Base-by-base conservation (phyloP, 768 basidiomycete genomes). In the Xerocomellus chrysenteron region DNA sequence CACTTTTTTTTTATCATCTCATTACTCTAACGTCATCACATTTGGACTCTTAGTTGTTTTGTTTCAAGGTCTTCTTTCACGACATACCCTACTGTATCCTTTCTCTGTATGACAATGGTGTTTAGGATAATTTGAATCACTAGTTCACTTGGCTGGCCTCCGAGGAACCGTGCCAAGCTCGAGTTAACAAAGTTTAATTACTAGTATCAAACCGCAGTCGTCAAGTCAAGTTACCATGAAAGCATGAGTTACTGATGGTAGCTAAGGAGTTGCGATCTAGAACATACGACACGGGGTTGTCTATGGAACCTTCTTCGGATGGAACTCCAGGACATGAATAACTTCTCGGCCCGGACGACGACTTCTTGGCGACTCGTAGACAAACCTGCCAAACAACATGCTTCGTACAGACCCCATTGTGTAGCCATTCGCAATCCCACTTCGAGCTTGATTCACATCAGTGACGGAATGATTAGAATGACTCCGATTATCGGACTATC, bases 71-170 rank as follows among this genome's bases (percentile, higher is more conserved):
- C 19, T 33, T 16, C 10, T 36, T 42, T 45, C 28, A 44, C 14
- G n/a, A 21, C 48, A 56, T 63, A 50, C 37, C 32, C 36, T 47
- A 63, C 50, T 67, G 63, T 68, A 66, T 46, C 52, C 14, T 33
- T 51, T 51, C 24, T 19, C 24, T 56, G 41, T 52, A 55, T 10
- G 32, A 47, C 33, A 12, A 30, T 49, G 45, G 47, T 51, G 52
- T 43, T 46, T 39, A 45, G 41, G 36, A 67, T 53, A 54, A 8
- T 42, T 17, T n/a, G 35, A 42, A 19, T 28, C 16, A 24, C 32
- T 57, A 16, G 14, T 8, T 50, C n/a, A 33, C 44, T 37, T 47
- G 4, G 16, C 24, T 32, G 13, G 42, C 47, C 35, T 47, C 28
- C 28, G 28, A 28, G 6, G 28, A 28, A 28, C 28, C 5, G 35